Evolutionary conservation across 73 alveolate genomes (phyloP).

Genomic region (Tetrahymena malaccensis): DNA sequence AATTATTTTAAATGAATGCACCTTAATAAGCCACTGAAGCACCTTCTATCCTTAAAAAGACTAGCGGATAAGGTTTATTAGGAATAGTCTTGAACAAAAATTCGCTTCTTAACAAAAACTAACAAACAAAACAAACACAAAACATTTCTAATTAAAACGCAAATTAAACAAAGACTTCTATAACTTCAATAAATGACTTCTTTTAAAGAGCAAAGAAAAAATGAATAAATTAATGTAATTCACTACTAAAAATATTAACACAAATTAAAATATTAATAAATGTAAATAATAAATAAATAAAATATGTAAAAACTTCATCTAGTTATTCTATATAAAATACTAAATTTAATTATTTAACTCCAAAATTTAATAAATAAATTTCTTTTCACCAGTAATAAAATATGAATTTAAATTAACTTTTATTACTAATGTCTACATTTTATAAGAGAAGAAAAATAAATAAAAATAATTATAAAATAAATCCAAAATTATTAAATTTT

Average conservation of each 20-base stretch:
- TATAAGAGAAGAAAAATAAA: no score
- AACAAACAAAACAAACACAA: not conserved
- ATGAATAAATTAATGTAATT: not conserved
- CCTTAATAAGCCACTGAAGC: not conserved
- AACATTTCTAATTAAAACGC: not conserved
- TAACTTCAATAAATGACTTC: not conserved
- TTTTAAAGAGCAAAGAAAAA: not conserved
- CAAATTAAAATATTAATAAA: not conserved
- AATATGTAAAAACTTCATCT: no score
- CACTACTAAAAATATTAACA: not conserved
- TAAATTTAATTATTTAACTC: no score
- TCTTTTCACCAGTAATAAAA: no score
- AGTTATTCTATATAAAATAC: no score
- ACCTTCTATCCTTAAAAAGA: not conserved
- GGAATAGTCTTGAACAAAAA: not conserved
- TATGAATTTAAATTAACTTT: no score
- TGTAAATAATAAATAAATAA: no score
- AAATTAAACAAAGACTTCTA: not conserved
- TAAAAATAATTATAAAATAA: no score
- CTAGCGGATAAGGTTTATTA: not conserved
- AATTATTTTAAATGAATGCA: no score
- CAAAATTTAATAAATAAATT: no score
- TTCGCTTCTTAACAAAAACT: not conserved
- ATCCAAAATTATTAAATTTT: no score
- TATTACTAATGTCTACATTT: no score